These are phyloP conservation scores for Ajuga chamaepitys DNA, from an alignment of 257 asterid species.

Conservation along the genomic window DNA sequence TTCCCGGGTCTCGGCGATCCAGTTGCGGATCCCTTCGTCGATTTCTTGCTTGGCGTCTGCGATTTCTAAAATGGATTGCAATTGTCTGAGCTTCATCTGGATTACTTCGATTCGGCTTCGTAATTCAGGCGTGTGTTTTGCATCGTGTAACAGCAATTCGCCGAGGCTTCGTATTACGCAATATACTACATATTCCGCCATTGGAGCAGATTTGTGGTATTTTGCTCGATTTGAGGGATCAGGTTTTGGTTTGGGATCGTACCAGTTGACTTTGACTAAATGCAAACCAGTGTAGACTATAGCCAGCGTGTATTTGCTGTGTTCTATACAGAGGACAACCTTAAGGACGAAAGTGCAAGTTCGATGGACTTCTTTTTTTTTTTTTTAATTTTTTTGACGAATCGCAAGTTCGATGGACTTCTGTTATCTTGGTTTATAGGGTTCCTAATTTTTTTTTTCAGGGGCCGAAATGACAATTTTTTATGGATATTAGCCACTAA, in stretches of 20 bases:
- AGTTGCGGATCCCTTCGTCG: slow-evolving; percentile 30
- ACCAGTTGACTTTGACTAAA: slow-evolving; percentile 7
- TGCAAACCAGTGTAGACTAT: background rate
- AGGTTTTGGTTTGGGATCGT: background rate
- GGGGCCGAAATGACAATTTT: too few species aligned
- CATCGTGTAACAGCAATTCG: slow-evolving; percentile 22
- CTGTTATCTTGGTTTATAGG: too few species aligned
- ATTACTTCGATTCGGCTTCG: slow-evolving; percentile 27
- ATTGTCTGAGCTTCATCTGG: slow-evolving; percentile 31
- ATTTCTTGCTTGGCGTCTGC: slow-evolving; percentile 39
- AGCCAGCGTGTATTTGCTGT: background rate
- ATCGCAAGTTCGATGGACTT: too few species aligned
- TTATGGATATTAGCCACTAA: too few species aligned
- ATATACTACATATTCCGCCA: slow-evolving; percentile 33
- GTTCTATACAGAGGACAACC: background rate
- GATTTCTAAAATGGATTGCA: slow-evolving; percentile 36
- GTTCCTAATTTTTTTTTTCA: too few species aligned
- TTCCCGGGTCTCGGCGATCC: slow-evolving; percentile 45
- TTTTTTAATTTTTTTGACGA: too few species aligned
- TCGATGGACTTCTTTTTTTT: too few species aligned
- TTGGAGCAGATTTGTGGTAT: background rate
- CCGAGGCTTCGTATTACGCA: slow-evolving; percentile 21
- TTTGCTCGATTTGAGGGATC: background rate
- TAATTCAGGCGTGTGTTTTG: slow-evolving; percentile 14
- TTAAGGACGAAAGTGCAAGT: too few species aligned